A percentile compares a stretch with the other conserved stretches of the same genome.
These are phyloP conservation scores for Emericellopsis terricola DNA, from an alignment of 495 filamentous ascomycete species.

Conservation along the genomic window DNA sequence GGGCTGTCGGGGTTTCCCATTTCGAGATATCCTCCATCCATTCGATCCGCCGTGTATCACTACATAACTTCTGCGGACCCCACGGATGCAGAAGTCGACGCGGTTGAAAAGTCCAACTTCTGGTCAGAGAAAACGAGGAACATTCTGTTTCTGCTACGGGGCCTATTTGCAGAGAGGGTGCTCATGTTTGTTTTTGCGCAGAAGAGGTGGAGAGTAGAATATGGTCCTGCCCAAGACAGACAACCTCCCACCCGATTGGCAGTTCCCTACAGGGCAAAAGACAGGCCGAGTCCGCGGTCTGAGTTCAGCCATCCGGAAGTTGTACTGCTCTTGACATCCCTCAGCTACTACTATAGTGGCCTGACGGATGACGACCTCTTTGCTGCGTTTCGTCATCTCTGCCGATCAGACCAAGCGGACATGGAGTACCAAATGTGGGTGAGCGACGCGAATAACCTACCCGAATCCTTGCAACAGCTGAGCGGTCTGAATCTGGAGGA, in stretches of 20 bases:
- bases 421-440: conserved; percentile 39
- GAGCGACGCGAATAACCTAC: conserved; percentile 15
- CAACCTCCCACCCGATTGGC: conserved; percentile 31
- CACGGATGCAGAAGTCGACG: conserved; percentile 10
- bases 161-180: conserved; percentile 39
- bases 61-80: conserved; percentile 24
- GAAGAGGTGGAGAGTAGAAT: conserved; percentile 53
- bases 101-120: conserved; percentile 17
- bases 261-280: conserved; percentile 58
- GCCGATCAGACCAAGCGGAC: conserved; percentile 34
- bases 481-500: conserved; percentile 44
- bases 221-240: conserved; percentile 34
- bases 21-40: conserved; percentile 14
- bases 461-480: conserved; percentile 23
- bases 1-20: conserved; percentile 24
- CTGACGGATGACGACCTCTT: conserved; percentile 34
- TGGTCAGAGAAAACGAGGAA: conserved; percentile 17
- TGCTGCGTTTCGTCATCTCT: conserved; percentile 27
- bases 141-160: conserved; percentile 36
- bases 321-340: conserved; percentile 43
- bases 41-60: conserved; percentile 17
- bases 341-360: conserved; percentile 53
- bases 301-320: conserved; percentile 66
- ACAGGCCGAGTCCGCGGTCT: conserved; percentile 38
- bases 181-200: conserved; percentile 33